Evolutionary conservation across 2,329 filamentous ascomycete species (phyloP), one percentile per base, ranked within the genome.

Genomic region (Zymoseptoria brevis): DNA sequence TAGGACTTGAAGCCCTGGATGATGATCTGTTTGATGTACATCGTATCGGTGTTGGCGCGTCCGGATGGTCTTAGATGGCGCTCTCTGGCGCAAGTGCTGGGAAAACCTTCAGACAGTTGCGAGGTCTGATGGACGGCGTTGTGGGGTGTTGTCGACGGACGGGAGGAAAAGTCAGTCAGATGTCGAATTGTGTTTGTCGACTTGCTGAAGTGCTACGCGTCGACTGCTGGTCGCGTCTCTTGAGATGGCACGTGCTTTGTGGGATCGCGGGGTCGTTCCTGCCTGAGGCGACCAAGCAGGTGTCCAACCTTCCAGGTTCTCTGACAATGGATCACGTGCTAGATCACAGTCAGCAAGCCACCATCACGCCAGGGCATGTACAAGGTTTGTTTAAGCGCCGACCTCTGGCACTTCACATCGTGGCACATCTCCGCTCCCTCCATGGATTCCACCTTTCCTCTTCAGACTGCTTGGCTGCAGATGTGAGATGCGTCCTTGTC

Each of bases 11-110:
- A 99, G 85, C 94, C 94, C 76, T 99, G 94, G 74, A 99, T 97
- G 76, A 96, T 97, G 75, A 97, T 96, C 80, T 99, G 94, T 77
- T 99, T 99, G 83, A 99, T 96, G 80, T 95, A 94, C 92, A 96
- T 96, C 26, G 50, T 57, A 57, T 26, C 45, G 54, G 59, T 48
- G 16, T 22, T 54, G 54, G 21, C 49, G 55, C 29, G 35, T 16
- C 35, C 13, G 13, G 35, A 45, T 45, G 13, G 35, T 29, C 7
- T 13, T 4, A 45, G 35, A 45, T 45, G 35, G 22, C 53, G 53
- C 35, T n/a, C 35, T 45, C 13, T 16, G 35, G 35, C 35, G 35
- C 35, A 45, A 45, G 35, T 45, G 35, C 13, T 45, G 16, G 7
- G 7, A 3, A n/a, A 45, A 16, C n/a, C 35, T n/a, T 45, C 35